Conservation (phyloP, 805 yeast genomes). For the Candida adriatica region DNA sequence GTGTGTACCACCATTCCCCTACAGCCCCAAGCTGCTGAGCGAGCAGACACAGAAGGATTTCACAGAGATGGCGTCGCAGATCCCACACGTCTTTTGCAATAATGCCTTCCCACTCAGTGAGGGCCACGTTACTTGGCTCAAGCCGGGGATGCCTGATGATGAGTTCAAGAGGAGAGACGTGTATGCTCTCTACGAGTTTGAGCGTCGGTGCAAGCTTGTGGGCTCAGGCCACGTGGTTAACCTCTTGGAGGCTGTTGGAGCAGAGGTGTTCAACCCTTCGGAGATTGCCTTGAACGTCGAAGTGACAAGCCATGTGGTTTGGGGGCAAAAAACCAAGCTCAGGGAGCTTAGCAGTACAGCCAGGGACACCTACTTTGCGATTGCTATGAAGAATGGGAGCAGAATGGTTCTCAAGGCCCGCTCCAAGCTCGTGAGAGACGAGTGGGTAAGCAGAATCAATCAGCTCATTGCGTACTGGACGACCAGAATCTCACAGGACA, state of each 20-base stretch:
- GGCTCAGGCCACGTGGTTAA: conserved; percentile 59
- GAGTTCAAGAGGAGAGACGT: conserved; percentile 45
- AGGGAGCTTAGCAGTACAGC: conserved; percentile 15
- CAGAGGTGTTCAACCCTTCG: conserved; percentile 27
- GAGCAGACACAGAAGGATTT: conserved; percentile 23
- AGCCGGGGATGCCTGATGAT: conserved; percentile 26
- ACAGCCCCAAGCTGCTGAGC: conserved; percentile 12
- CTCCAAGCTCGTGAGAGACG: conserved; percentile 38
- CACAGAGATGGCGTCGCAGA: conserved; percentile 11
- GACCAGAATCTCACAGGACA: conserved; percentile 34
- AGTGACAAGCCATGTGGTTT: conserved; percentile 25
- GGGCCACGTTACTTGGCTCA: conserved; percentile 60
- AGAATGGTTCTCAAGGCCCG: conserved; percentile 51
- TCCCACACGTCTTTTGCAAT: conserved; percentile 37
- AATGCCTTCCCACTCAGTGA: conserved; percentile 49
- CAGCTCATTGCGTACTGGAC: conserved; percentile 55
- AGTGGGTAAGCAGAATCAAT: conserved; percentile 56
- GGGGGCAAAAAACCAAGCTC: conserved; percentile 22
- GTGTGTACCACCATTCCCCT: conserved; percentile 58
- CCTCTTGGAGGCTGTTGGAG: conserved; percentile 38
- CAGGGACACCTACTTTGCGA: conserved; percentile 46
- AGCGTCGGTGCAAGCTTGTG: conserved; percentile 51
- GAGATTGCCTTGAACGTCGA: conserved; percentile 23
- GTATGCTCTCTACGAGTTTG: conserved; percentile 56
- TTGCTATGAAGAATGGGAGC: conserved; percentile 41